Evolutionary conservation across 2,329 filamentous ascomycete genomes (phyloP), one percentile per base, ranked within the genome.

Genomic region (Orbilia oligospora): DNA sequence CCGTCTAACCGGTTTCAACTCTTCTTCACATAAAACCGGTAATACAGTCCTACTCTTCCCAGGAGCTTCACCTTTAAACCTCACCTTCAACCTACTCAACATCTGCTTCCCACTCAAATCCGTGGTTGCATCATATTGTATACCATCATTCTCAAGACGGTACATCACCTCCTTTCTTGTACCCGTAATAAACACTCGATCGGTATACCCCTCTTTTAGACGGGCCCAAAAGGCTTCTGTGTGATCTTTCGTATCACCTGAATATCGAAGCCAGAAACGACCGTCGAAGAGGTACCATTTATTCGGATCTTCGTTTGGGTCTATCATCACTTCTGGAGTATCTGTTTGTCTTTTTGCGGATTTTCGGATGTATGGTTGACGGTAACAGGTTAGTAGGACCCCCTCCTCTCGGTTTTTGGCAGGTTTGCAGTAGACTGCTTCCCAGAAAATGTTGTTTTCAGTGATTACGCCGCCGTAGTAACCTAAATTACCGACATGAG

Each of bases 111-210:
- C 24, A 27, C 30, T 22, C 3, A 24, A 22, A 46, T 56, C 36
- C 9, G 33, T 61, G 10, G 12, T 18, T 8, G 22, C 20, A n/a
- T 41, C 49, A n/a, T 49, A 14, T 8, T 14, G 5, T 20, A 77
- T 36, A 14, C 67, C 67, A 10, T 24, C 20, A 9, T 53, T 27
- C 3, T 61, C 61, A 10, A 64, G 3, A 5, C 36, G 20, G 18
- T 68, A 68, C 68, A 72, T 71, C 5, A 78, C 68, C 33, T 78
- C 75, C 48, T 71, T 72, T 20, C 68, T 71, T 46, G 75, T 72
- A 3, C 68, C 75, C 10, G 68, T 72, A 10, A 78, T 36, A 30
- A 78, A 71, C 12, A 72, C 48, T 33, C 68, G 38, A n/a, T 27
- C 30, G 0, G 38, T 16, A 16, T 2, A 5, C 18, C 30, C 44